These are phyloP conservation scores for Syzygium aqueum DNA, from an alignment of 345 rosid genomes.

Conservation along the genomic window DNA sequence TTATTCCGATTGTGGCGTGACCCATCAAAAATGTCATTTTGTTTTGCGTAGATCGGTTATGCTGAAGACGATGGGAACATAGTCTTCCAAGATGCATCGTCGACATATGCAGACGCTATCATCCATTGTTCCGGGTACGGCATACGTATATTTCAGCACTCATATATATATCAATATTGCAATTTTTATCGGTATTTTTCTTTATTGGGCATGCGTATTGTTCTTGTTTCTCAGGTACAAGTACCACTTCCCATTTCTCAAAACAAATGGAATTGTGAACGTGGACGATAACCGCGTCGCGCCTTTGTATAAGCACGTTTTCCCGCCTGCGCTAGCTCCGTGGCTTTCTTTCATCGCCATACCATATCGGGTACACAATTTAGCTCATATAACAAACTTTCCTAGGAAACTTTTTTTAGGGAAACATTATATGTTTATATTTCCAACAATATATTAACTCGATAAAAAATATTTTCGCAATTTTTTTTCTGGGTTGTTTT, in stretches of 20 bases:
- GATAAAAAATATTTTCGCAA: neutral
- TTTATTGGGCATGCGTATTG: neutral
- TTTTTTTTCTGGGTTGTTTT: neutral
- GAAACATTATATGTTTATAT: neutral
- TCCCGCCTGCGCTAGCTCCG: slow-evolving; percentile 1
- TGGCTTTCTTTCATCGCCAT: slow-evolving; percentile 4
- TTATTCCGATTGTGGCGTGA: neutral
- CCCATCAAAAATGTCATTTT: neutral
- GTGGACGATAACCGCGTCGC: slow-evolving; percentile 11
- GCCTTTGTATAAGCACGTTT: slow-evolving; percentile 9
- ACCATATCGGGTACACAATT: neutral
- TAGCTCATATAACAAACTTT: neutral
- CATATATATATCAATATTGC: neutral
- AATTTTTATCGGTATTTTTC: neutral
- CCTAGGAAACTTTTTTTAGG: too few species aligned
- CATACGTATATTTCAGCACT: neutral
- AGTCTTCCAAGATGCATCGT: neutral
- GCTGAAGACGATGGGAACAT: neutral
- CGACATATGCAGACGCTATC: neutral
- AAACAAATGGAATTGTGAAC: neutral
- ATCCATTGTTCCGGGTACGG: neutral
- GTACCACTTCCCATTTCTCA: slow-evolving; percentile 1
- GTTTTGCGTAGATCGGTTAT: neutral
- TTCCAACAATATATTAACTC: neutral
- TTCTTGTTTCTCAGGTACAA: neutral